Percentiles rank a stretch among this genome's conserved stretches.
phyloP scores from a whole-genome alignment of 192 early-diverging fungal genomes.

The Cetraspora pellucida region DNA sequence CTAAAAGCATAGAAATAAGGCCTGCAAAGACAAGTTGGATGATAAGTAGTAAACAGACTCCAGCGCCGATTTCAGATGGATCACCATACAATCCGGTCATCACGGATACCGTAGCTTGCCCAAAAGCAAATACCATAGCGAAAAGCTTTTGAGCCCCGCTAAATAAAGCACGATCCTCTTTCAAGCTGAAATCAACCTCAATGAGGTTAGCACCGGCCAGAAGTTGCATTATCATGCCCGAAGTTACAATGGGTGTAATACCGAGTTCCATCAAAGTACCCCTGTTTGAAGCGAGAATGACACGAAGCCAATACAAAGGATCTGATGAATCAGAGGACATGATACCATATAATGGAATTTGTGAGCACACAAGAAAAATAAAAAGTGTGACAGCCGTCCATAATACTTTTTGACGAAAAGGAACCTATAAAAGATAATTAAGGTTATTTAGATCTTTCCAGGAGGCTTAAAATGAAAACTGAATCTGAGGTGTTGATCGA shows the following conservation, averaged over 20 bases:
- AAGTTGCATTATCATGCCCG: constrained; percentile 99
- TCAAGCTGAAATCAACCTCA: constrained; percentile 97
- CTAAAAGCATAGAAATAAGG: constrained; percentile 95
- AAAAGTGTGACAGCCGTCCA: constrained; percentile 99
- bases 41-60: constrained; percentile 94
- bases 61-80: constrained; percentile 94
- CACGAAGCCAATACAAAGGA: constrained; percentile 99
- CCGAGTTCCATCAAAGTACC: constrained; percentile 99
- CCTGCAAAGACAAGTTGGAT: constrained; percentile 97
- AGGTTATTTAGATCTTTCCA: background rate
- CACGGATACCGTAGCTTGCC: constrained; percentile 97
- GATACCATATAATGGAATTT: constrained; percentile 99
- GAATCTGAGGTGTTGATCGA: background rate
- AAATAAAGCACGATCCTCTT: constrained; percentile 98
- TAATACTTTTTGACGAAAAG: constrained; percentile 97
- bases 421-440: constrained; percentile 58
- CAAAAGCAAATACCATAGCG: constrained; percentile 98
- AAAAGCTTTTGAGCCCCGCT: constrained; percentile 99
- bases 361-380: constrained; percentile 99
- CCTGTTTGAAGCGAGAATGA: constrained; percentile 99
- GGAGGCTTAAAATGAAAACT: no score
- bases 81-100: constrained; percentile 98
- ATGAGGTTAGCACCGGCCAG: constrained; percentile 98
- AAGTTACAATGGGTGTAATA: constrained; percentile 99
- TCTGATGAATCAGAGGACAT: constrained; percentile 99